Conservation (phyloP, 2,329 filamentous ascomycete species). For the Xylaria polymorpha region DNA sequence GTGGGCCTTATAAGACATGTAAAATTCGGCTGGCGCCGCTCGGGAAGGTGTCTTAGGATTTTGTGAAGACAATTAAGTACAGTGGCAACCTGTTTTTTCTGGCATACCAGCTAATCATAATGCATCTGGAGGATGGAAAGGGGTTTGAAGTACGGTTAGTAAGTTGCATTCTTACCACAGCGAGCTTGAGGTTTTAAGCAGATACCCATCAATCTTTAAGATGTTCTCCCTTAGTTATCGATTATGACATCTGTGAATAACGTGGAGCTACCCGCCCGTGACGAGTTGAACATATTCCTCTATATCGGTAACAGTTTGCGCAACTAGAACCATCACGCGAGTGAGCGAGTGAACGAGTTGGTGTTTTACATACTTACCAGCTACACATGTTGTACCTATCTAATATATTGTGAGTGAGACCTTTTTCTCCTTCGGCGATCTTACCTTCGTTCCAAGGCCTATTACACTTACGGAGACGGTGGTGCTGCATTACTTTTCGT, state of each 20-base stretch:
- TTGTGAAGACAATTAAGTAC: conserved; percentile 2
- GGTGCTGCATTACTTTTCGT: neutral
- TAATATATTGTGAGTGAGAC: conserved; percentile 2
- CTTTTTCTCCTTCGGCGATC: neutral
- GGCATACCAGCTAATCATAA: conserved; percentile 3
- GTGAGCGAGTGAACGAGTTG: neutral
- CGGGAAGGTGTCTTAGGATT: neutral
- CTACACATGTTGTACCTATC: neutral
- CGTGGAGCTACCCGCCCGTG: neutral
- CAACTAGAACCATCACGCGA: neutral
- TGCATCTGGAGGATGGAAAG: conserved; percentile 1
- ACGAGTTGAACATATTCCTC: neutral
- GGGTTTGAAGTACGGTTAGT: neutral
- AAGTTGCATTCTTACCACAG: conserved; percentile 3
- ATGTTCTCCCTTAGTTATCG: conserved; percentile 1
- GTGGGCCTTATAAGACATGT: conserved; percentile 72
- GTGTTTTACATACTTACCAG: conserved; percentile 7
- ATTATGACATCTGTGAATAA: conserved; percentile 1
- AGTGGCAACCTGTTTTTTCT: neutral
- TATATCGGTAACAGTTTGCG: neutral
- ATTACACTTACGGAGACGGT: neutral
- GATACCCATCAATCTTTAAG: conserved; percentile 26
- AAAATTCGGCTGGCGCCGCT: conserved; percentile 16
- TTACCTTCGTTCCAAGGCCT: neutral
- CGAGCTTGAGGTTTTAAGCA: conserved; percentile 32